Evolutionary conservation across 2,329 filamentous ascomycete species (phyloP).

Genomic region (Fusarium torreyae): DNA sequence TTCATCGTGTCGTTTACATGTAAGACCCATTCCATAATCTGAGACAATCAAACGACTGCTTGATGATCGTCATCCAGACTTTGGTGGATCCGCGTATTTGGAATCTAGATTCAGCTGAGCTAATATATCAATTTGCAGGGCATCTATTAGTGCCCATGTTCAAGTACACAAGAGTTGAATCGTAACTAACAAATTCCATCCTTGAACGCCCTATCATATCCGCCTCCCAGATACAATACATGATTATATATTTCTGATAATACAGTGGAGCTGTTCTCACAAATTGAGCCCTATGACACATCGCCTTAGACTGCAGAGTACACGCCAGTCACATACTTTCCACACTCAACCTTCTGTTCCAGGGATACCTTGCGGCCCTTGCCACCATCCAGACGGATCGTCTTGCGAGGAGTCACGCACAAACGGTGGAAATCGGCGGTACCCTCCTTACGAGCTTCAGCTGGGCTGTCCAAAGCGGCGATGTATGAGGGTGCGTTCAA

Average conservation of each 20-base stretch:
- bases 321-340: conserved; percentile 83
- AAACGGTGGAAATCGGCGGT: conserved; percentile 79
- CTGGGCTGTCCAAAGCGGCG: conserved; percentile 76
- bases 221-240: conserved; percentile 26
- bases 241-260: conserved; percentile 39
- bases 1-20: conserved; percentile 10
- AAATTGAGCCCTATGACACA: conserved; percentile 9
- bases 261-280: conserved; percentile 31
- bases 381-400: conserved; percentile 72
- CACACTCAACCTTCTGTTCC: conserved; percentile 92
- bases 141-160: conserved; percentile 11
- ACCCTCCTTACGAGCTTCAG: conserved; percentile 72
- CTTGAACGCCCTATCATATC: conserved; percentile 34
- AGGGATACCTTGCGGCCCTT: conserved; percentile 79
- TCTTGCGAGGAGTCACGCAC: conserved; percentile 83
- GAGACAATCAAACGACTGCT: conserved; percentile 21
- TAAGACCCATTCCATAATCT: conserved; percentile 3
- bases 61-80: conserved; percentile 1
- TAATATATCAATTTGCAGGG: conserved; percentile 23
- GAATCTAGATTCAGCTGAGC: conserved; percentile 11
- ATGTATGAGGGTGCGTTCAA: conserved; percentile 83
- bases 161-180: conserved; percentile 36
- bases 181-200: conserved; percentile 20
- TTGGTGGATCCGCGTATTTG: neutral
- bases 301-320: conserved; percentile 74